Evolutionary conservation across 352 stramenopile genomes (phyloP).

Genomic region (Phytophthora agathidicida): DNA sequence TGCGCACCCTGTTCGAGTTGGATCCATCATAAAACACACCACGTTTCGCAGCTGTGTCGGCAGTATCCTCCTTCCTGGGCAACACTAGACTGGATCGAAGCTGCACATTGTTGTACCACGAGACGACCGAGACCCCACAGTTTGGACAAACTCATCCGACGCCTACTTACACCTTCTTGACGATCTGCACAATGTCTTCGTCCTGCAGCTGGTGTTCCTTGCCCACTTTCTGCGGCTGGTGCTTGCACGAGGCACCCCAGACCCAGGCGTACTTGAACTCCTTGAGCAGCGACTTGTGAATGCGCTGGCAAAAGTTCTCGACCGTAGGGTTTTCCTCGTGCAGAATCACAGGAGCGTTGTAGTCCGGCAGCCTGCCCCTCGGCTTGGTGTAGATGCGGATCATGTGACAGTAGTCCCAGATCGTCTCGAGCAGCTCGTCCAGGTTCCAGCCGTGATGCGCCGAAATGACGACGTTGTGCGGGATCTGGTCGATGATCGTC

Average conservation of each 20-base stretch:
- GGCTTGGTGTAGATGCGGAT: slow-evolving; percentile 99
- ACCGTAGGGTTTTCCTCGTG: slow-evolving; percentile 95
- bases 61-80: background rate
- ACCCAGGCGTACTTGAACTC: slow-evolving; percentile 97
- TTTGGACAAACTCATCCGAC: slow-evolving; percentile 1
- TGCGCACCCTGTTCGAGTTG: slow-evolving; percentile 4
- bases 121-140: slow-evolving; percentile 1
- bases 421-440: slow-evolving; percentile 95
- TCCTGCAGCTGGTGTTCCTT: slow-evolving; percentile 98
- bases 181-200: slow-evolving; percentile 99
- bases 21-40: slow-evolving; percentile 29
- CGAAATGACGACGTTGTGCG: slow-evolving; percentile 98
- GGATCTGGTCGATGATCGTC: slow-evolving; percentile 98
- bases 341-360: slow-evolving; percentile 97
- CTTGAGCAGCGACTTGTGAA: slow-evolving; percentile 90
- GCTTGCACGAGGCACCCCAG: slow-evolving; percentile 97
- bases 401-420: slow-evolving; percentile 99
- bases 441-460: slow-evolving; percentile 99
- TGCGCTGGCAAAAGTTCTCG: slow-evolving; percentile 96
- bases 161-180: slow-evolving; percentile 91
- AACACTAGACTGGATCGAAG: slow-evolving; percentile 1
- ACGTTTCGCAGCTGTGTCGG: slow-evolving; percentile 7
- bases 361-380: slow-evolving; percentile 95
- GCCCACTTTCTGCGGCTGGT: slow-evolving; percentile 98
- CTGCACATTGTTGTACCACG: background rate